Evolutionary conservation across 257 asterid species (phyloP).

Genomic region (Haberlea rhodopensis): DNA sequence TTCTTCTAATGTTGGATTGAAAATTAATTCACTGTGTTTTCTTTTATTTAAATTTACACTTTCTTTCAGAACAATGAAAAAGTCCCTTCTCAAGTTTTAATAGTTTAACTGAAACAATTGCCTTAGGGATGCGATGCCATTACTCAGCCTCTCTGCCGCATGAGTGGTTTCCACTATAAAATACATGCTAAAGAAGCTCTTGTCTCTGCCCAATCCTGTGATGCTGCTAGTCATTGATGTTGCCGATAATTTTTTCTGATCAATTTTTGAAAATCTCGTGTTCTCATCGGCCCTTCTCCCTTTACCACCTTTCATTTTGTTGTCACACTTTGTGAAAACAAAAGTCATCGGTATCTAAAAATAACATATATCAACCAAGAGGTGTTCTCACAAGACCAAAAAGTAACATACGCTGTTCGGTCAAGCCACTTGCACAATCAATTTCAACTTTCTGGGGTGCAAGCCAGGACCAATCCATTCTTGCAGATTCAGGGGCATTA

Average conservation of each 20-base stretch:
- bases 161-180: no score
- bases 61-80: no score
- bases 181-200: no score
- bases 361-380: background rate
- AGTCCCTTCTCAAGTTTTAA: no score
- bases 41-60: no score
- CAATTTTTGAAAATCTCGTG: slow-evolving; percentile 54
- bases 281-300: slow-evolving; percentile 79
- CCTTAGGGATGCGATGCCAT: no score
- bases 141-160: no score
- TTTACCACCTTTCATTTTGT: slow-evolving; percentile 73
- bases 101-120: no score
- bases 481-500: slow-evolving; percentile 84
- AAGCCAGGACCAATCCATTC: slow-evolving; percentile 91
- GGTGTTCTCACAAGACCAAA: no score
- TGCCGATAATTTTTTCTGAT: slow-evolving; percentile 48
- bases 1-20: no score
- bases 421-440: slow-evolving; percentile 99
- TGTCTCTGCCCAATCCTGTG: slow-evolving; percentile 79
- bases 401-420: slow-evolving; percentile 55
- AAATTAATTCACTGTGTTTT: no score
- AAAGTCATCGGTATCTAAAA: slow-evolving; percentile 81
- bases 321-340: slow-evolving; percentile 86
- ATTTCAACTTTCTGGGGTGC: slow-evolving; percentile 95
- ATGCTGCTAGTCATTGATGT: slow-evolving; percentile 85